Evolutionary conservation across 176 grass and related monocot genomes (phyloP), one percentile per base, ranked within the genome.

Genomic region (Juncus effusus): DNA sequence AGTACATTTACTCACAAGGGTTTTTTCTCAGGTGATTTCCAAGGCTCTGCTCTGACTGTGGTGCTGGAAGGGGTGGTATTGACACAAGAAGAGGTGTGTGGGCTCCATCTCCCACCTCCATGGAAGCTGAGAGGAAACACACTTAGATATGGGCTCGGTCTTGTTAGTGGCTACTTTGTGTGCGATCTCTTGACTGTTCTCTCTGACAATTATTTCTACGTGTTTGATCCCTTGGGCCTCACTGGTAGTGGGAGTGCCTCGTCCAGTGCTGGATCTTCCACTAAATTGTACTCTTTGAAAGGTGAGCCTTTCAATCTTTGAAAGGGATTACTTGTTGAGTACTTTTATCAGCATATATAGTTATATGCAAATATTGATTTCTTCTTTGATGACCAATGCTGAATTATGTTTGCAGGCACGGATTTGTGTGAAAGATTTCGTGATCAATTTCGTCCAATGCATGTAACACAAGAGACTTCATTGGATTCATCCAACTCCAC

Each of bases 141-240:
- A 70, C 82, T 96, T 54, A 85, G 87, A 54, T 96, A 91, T 74
- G 92, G 92, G n/a, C 56, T 91, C 45, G 92, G 92, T 81, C 79
- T 96, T 83, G 63, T 96, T 72, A 91, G 87, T 70, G 69, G 92
- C 75, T 96, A 91, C 78, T 96, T 96, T 74, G 68, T 96, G 9
- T 88, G 79, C 7, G 92, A 96, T 83, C 56, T 86, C 60, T 79
- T 96, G 77, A 88, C 87, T 58, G 74, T 96, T 80, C 81, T 96
- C 80, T 96, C 92, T 70, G 79, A 78, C 66, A 88, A 84, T 53
- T 91, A 91, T 60, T 91, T 96, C 81, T 96, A 91, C 10, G 62
- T 91, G 60, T 96, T 96, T 64, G 87, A 96, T 84, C 92, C 87
- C 14, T 76, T 96, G 88, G 92, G 92, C 54, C 83, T 96, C 76